Percentiles rank a stretch among this genome's conserved stretches.
Conservation (phyloP, 169 alveolate genomes). For the Plasmodium cynomolgi region DNA sequence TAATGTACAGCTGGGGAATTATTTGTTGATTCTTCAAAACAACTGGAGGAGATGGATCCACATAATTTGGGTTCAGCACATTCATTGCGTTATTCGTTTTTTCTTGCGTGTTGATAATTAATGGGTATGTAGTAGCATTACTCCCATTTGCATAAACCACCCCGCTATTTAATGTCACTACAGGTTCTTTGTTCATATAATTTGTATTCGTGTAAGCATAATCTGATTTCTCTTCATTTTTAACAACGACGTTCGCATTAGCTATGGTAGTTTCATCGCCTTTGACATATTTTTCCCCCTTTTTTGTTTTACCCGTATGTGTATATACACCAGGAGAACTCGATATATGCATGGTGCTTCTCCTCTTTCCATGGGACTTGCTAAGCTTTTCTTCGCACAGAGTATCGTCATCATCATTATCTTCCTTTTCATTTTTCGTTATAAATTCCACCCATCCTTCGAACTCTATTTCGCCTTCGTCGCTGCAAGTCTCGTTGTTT, state of each 20-base stretch:
- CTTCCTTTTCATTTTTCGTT: constrained; percentile 35
- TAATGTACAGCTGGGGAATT: constrained; percentile 81
- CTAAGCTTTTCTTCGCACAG: background rate
- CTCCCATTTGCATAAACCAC: background rate
- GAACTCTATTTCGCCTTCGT: constrained; percentile 63
- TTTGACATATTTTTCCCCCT: background rate
- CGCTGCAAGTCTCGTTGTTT: constrained; percentile 32
- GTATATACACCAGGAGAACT: background rate
- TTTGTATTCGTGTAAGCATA: constrained; percentile 7
- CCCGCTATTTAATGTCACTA: background rate
- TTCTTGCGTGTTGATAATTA: constrained; percentile 33
- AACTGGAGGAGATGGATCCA: constrained; percentile 54
- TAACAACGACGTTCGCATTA: background rate
- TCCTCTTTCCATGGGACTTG: background rate
- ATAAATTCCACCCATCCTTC: constrained; percentile 75
- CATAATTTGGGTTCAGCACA: constrained; percentile 40
- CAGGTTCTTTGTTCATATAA: constrained; percentile 22
- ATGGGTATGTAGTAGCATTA: background rate
- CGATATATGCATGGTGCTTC: background rate
- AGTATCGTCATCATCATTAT: constrained; percentile 3
- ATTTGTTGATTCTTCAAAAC: constrained; percentile 84
- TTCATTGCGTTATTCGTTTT: constrained; percentile 3
- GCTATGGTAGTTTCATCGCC: constrained; percentile 1
- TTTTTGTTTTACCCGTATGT: background rate
- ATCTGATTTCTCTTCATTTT: constrained; percentile 1